Base-by-base conservation (phyloP, 129 eudicot species). In the Heracleum sosnowskyi region DNA sequence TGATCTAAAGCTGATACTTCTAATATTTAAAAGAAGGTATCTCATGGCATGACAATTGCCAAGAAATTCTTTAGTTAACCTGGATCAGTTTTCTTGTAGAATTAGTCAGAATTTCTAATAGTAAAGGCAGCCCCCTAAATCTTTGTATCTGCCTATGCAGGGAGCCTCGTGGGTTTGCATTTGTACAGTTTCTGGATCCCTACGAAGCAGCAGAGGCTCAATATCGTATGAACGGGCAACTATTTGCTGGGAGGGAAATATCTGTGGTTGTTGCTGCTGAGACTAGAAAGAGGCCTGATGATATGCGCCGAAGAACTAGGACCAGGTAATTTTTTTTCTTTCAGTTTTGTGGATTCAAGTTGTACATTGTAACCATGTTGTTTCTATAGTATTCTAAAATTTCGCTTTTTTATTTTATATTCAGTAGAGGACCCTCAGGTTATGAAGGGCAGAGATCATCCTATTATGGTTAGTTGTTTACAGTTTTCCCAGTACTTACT, bases 141-240 rank as follows among this genome's bases (percentile, higher is more conserved):
- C 41, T 47, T 40, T 69, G 39, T 44, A 24, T 49, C 45, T 28
- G 35, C 40, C 12, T 78, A 34, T 86, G 81, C 83, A 91, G 96
- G 88, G 92, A 86, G 51, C 96, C 96, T 73, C 91, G 96, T 77
- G 93, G 93, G 55, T 91, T 91, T 86, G 96, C 92, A 13, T 91
- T 91, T 83, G 96, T 91, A 82, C 92, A 91, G 78, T 91, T 85
- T 83, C 88, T 91, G 85, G 96, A 91, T 83, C 77, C 87, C 37
- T 81, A 88, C 82, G 96, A 91, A 47, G 96, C 96, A 34, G 87
- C 81, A 75, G 92, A 91, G 76, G 93, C 96, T 45, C 91, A 91
- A 35, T 85, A 88, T 78, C 92, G 87, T 51, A 90, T 90, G 96
- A 88, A 88, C 55, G 89, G 91, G 39, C 79, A 84, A 51, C 71